phyloP scores from a whole-genome alignment of 1,139 yeast genomes.

The Zygoascus sp. region DNA sequence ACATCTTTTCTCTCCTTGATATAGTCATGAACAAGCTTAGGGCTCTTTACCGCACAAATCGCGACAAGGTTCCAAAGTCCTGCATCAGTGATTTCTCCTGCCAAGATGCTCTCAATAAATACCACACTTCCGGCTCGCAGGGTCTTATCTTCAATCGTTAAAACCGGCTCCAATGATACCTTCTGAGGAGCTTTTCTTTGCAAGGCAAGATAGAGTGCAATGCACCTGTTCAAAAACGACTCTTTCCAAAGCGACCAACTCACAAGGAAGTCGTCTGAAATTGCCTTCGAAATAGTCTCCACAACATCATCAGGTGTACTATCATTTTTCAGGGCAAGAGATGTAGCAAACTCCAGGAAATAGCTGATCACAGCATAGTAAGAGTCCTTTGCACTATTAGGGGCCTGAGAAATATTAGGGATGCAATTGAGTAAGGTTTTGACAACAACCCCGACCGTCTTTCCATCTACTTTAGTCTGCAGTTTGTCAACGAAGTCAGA shows the following conservation, averaged over 20 bases:
- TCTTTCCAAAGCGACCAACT: conserved; percentile 9
- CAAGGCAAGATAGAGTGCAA: conserved; percentile 8
- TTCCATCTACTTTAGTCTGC: conserved; percentile 18
- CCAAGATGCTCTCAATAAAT: conserved; percentile 3
- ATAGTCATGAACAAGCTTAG: conserved; percentile 7
- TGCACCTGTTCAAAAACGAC: conserved; percentile 6
- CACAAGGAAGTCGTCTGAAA: conserved; percentile 4
- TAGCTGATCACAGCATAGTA: conserved; percentile 25
- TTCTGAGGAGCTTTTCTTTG: neutral
- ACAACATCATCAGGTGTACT: conserved; percentile 12
- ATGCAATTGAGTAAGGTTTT: conserved; percentile 25
- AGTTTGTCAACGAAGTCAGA: conserved; percentile 44
- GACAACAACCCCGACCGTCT: conserved; percentile 15
- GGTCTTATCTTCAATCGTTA: conserved; percentile 7
- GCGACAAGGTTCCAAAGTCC: conserved; percentile 8
- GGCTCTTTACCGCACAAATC: conserved; percentile 2
- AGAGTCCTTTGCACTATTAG: conserved; percentile 21
- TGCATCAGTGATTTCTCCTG: neutral
- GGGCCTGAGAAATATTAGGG: conserved; percentile 27
- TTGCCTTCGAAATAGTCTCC: neutral
- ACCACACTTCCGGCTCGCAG: conserved; percentile 4
- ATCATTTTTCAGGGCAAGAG: conserved; percentile 21
- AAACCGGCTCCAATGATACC: conserved; percentile 3
- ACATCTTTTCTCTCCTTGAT: neutral
- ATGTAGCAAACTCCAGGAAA: conserved; percentile 25